Evolutionary conservation across 2,329 filamentous ascomycete genomes (phyloP), one percentile per base, ranked within the genome.

Genomic region (Penicillium occitanis): DNA sequence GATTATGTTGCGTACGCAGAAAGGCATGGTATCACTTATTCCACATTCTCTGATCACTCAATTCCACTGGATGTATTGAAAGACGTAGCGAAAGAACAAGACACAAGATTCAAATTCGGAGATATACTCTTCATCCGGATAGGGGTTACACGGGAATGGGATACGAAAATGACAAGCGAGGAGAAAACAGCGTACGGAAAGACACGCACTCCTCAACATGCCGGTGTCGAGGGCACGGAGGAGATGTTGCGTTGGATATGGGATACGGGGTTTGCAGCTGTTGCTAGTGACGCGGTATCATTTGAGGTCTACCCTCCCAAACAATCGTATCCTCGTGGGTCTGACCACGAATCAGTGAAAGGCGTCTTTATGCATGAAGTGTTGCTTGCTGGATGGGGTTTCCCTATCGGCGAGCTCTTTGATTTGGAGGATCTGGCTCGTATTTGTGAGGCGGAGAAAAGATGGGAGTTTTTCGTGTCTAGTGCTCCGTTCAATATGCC

Each of bases 181-280:
- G 72, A 76, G 60, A 73, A 76, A 63, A 67, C 69, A 35, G 70
- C 71, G 22, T 77, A 78, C 61, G 71, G 73, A 8, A 64, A 76
- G 19, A 72, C 82, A 63, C 73, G 77, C 0, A 76, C 75, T 19
- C 79, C 79, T 1, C 78, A 80, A 65, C 80, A 77, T 1, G 76
- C 82, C 42, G 85, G 84, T 0, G 78, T 87, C 0, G 80, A 85
- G 58, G 82, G 82, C 0, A 82, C 80, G 1, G 77, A 80, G 6
- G 82, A 81, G 11, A 80, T 83, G 22, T 78, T 87, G 8, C 78
- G 63, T 50, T 89, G 86, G 85, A 75, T 88, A 14, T 88, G 86
- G 85, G 81, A 88, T 61, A 79, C 81, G 28, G 77, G 81, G 17
- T 88, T 88, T 71, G 78, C 85, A 0, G 86, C 86, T 2, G 82